phyloP scores from a whole-genome alignment of 179 eudicot species.

The Sideroxylon spinosum region DNA sequence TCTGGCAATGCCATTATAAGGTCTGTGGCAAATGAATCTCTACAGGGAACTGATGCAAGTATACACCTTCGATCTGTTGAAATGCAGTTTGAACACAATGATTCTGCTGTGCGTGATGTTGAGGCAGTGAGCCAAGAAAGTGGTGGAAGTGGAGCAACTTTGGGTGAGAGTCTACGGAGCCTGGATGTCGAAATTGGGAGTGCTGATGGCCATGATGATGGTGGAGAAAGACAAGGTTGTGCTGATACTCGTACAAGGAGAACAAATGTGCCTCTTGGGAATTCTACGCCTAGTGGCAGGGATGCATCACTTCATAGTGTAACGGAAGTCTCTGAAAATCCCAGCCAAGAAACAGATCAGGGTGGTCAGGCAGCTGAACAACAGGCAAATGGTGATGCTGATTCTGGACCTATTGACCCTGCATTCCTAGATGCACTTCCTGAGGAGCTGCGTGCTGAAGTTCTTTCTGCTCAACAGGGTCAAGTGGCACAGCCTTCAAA shows the following conservation, averaged over 20 bases:
- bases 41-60: slow-evolving; percentile 44
- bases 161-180: slow-evolving; percentile 97
- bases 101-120: slow-evolving; percentile 65
- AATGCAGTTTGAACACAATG: slow-evolving; percentile 76
- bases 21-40: slow-evolving; percentile 32
- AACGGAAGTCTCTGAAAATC: slow-evolving; percentile 75
- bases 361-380: slow-evolving; percentile 46
- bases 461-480: slow-evolving; percentile 86
- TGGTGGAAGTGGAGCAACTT: slow-evolving; percentile 96
- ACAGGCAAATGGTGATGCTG: slow-evolving; percentile 51
- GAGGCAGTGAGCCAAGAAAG: slow-evolving; percentile 99
- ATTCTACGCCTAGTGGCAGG: slow-evolving; percentile 46
- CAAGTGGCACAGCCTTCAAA: slow-evolving; percentile 65
- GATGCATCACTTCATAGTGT: slow-evolving; percentile 80
- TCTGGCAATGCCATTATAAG: slow-evolving; percentile 36
- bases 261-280: slow-evolving; percentile 53
- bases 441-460: slow-evolving; percentile 97
- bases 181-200: slow-evolving; percentile 99
- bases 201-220: slow-evolving; percentile 99
- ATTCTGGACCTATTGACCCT: slow-evolving; percentile 85
- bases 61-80: slow-evolving; percentile 57
- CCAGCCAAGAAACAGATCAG: slow-evolving; percentile 66
- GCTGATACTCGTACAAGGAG: slow-evolving; percentile 67
- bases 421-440: slow-evolving; percentile 98
- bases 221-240: slow-evolving; percentile 84